These are phyloP conservation scores for Gaeumannomyces tritici DNA, from an alignment of 2,329 filamentous ascomycete species.

Conservation along the genomic window DNA sequence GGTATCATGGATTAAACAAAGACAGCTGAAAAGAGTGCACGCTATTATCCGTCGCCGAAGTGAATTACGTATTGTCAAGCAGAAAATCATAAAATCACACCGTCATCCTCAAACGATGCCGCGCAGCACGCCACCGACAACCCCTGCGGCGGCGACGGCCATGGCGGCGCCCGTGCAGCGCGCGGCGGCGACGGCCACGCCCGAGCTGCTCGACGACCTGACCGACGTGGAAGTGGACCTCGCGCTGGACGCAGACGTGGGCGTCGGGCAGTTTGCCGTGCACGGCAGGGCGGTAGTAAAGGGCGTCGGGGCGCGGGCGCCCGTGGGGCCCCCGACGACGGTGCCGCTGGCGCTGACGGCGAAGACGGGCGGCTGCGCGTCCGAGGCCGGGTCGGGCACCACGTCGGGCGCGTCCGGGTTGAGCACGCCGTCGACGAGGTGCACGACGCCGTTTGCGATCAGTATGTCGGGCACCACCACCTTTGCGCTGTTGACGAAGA, in stretches of 20 bases:
- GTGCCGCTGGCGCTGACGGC: constrained; percentile 6
- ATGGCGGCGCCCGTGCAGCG: background rate
- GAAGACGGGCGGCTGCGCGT: constrained; percentile 25
- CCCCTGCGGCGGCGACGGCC: background rate
- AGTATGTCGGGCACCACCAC: constrained; percentile 43
- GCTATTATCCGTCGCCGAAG: background rate
- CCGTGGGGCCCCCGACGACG: constrained; percentile 2
- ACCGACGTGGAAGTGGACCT: constrained; percentile 1
- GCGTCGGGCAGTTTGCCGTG: constrained; percentile 25
- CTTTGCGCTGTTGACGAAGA: constrained; percentile 41
- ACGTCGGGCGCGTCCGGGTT: constrained; percentile 28
- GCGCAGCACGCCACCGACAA: background rate
- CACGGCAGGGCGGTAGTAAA: constrained; percentile 35
- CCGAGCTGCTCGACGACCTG: background rate
- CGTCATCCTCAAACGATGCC: background rate
- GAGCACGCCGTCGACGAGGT: constrained; percentile 45
- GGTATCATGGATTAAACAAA: too few species aligned
- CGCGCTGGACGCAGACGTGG: constrained; percentile 12
- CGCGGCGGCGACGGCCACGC: background rate
- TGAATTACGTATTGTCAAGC: too few species aligned
- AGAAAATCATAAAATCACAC: background rate
- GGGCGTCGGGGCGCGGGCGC: constrained; percentile 11
- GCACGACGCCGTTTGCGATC: constrained; percentile 47
- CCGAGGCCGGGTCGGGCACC: constrained; percentile 24
- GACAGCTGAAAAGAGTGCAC: too few species aligned